Base-by-base conservation (phyloP, 495 filamentous ascomycete genomes). In the Daldinia decipiens region DNA sequence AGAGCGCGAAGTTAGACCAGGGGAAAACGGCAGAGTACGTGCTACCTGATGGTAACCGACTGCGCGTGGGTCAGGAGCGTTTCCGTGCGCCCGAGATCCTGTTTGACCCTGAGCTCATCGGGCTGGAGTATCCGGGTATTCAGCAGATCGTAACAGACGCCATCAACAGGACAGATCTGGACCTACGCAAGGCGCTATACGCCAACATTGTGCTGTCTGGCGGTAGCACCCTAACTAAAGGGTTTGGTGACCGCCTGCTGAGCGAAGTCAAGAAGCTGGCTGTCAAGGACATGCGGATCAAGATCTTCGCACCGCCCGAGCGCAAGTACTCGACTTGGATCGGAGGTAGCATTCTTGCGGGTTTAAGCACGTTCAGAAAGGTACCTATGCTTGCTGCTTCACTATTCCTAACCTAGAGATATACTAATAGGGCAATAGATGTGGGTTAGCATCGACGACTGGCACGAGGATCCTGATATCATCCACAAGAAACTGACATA, bases 271-370 rank as follows among this genome's bases (percentile, higher is more conserved):
- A 97, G 80, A 85, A 90, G 68, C 82, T 98, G 24, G 95, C 95
- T 11, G 93, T 97, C 59, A 97, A 97, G 82, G 95, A 99, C 75
- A 99, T 97, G 96, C 89, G 93, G 73, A 98, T 99, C 78, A 95
- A 97, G 82, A 99, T 99, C 65, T 97, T 96, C 79, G 95, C 95
- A 26, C 95, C 95, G 61, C 93, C 96, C 2, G 95, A 99, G 83
- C 87, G 95, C 62, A 97, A 98, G 80, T 99, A 98, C 81, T 97
- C 92, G 63, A 98, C 93, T 27, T 99, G 95, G 95, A 98, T 98
- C 76, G 95, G 95, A 72, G 95, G 95, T 29, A 97, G 95, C 76
- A 99, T 99, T 83, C 83, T 99, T 62, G 95, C 96, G 36, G 96
- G 96, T 0, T 79, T 99, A 78, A 98, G 95, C 82, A 98, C 95